Conservation (phyloP, 2,329 filamentous ascomycete species). For the Alternaria hordeiaustralica region DNA sequence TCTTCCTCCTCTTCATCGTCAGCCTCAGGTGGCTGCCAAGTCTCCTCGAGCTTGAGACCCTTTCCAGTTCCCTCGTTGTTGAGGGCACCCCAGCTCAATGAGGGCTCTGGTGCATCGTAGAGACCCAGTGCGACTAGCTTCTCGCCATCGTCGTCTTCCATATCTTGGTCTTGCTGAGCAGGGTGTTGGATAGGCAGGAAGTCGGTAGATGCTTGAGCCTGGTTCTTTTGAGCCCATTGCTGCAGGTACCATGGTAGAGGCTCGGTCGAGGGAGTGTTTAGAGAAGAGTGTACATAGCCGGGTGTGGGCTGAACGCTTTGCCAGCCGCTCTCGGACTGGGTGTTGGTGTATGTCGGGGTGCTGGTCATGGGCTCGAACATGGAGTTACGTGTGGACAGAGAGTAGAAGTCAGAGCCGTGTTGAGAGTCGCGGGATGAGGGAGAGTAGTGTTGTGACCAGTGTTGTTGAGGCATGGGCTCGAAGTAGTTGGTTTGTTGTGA, state of each 20-base stretch:
- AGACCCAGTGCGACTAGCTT: constrained; percentile 83
- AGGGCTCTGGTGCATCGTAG: constrained; percentile 74
- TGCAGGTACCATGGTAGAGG: constrained; percentile 47
- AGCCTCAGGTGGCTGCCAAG: constrained; percentile 69
- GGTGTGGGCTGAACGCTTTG: constrained; percentile 33
- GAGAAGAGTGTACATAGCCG: constrained; percentile 34
- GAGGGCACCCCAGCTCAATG: constrained; percentile 58
- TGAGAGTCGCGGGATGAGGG: constrained; percentile 34
- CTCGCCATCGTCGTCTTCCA: constrained; percentile 66
- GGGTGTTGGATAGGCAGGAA: constrained; percentile 60
- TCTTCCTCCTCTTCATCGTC: constrained; percentile 58
- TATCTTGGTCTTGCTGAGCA: constrained; percentile 57
- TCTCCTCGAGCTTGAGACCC: constrained; percentile 81
- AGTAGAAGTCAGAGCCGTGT: constrained; percentile 45
- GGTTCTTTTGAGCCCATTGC: constrained; percentile 46
- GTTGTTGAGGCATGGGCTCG: constrained; percentile 34
- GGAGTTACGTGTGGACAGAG: constrained; percentile 44
- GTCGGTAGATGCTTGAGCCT: constrained; percentile 46
- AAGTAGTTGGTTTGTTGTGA: constrained; percentile 29
- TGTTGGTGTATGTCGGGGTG: constrained; percentile 18
- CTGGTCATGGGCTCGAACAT: constrained; percentile 30
- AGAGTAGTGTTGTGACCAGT: constrained; percentile 32
- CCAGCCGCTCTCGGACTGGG: constrained; percentile 35
- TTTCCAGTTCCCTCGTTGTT: constrained; percentile 66
- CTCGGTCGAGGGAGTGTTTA: constrained; percentile 41